Evolutionary conservation across 345 rosid species (phyloP), one percentile per base, ranked within the genome.

Genomic region (Moricandia moricandioides): DNA sequence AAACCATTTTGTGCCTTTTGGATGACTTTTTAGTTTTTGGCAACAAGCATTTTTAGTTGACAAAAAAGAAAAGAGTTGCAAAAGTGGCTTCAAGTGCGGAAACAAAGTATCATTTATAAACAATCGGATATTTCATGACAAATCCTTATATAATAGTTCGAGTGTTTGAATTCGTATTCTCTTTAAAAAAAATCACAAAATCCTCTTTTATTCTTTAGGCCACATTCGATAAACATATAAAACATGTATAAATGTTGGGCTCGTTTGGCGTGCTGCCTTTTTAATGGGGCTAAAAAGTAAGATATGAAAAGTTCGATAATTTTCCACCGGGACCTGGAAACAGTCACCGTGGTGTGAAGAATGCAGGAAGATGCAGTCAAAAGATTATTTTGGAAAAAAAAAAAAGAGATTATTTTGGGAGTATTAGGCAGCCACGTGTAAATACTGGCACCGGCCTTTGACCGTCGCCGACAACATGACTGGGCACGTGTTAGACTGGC

Each of bases 371-470:
- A 13, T 39, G 55, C 10, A 49, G 55, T 49, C 55, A 49, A 16
- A 47, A 29, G 21, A 49, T 49, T 14, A 45, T 45, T 8, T 71
- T 71, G 69, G 69, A 21, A 21, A 21, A 21, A 21, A 21, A 21
- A 21, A 21, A 21, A 21, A 21, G 24, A 21, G 17, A 47, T 47
- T n/a, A 43, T 43, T 11, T 71, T 71, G 68, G 72, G 27, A 73
- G 70, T 73, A 67, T 78, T 26, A 77, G 84, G 84, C 85, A 21
- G 77, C 81, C 89, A 90, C 89, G 88, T 88, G 96, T 73, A 52
- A 0, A 0, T 24, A 71, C 76, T 63, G 91, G 89, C 89, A 88
- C 97, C 94, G 94, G 76, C 92, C 70, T 84, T 89, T 90, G 94
- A 90, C 96, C 89, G 80, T 67, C 58, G 86, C 85, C 85, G 88